Base-by-base conservation (phyloP, 2,329 filamentous ascomycete genomes). In the Taxawa tesnikishii region DNA sequence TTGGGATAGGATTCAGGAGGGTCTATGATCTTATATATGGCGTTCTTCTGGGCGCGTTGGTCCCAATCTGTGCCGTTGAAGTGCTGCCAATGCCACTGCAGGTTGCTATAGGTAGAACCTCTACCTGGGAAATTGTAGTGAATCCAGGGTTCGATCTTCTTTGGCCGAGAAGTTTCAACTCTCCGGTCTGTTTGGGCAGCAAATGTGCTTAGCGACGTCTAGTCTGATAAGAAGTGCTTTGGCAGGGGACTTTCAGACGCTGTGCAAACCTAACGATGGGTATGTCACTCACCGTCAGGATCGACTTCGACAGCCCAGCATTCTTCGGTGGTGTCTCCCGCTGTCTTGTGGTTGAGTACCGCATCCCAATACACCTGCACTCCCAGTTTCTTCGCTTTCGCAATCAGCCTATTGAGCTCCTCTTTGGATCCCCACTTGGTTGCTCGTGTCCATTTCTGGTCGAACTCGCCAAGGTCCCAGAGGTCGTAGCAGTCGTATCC, bases 391-490 rank as follows among this genome's bases (percentile, higher is more conserved):
- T 67, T 59, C 0, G 75, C 74, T 9, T 56, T 53, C 13, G 60
- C 51, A 3, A 60, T 55, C 29, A 83, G 50, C 12, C 61, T 57
- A 3, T 68, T 41, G 11, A 83, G 56, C 34, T 82, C 75, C 27
- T 70, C 64, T 44, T 72, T 73, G 2, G 61, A 58, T 2, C 79
- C 79, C 77, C 77, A 84, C 61, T 82, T 83, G 1, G 78, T 83
- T 3, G 59, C 56, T 4, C 55, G 56, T 0, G 60, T 50, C 12
- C 73, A 75, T 48, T 83, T 83, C 46, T 82, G 76, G 26, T 81
- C 70, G 43, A 83, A 83, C 47, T 83, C 79, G 18, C 79, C 79
- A 10, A 83, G 54, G 47, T 83, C 79, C 46, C 81, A 83, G 24
- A 63, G 53, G 34, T 67, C 62, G 45, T 65, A 67, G 39, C 74